Conservation (phyloP, 148 eudicot genomes). For the Chenopodium quinoa region DNA sequence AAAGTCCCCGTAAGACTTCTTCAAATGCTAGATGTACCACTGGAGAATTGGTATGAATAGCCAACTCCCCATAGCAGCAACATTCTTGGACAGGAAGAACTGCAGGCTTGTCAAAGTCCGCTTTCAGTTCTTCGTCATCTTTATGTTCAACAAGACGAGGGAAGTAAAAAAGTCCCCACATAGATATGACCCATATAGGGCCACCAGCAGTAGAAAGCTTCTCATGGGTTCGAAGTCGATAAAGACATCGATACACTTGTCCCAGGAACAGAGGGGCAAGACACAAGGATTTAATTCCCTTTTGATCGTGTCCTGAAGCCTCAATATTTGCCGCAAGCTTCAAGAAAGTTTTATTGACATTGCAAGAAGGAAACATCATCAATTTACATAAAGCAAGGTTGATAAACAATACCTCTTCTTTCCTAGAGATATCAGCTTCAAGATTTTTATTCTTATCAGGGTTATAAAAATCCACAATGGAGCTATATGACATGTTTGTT, state of each 20-base stretch:
- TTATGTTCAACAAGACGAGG: slow-evolving; percentile 24
- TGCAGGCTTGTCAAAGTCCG: slow-evolving; percentile 18
- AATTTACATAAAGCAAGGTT: slow-evolving; percentile 22
- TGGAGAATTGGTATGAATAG: slow-evolving; percentile 20
- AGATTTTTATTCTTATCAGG: slow-evolving; percentile 17
- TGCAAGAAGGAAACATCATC: slow-evolving; percentile 33
- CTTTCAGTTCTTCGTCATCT: slow-evolving; percentile 24
- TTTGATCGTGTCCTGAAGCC: slow-evolving; percentile 18
- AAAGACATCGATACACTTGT: slow-evolving; percentile 28
- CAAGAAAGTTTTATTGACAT: slow-evolving; percentile 28
- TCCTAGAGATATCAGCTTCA: slow-evolving; percentile 13
- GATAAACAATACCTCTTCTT: slow-evolving; percentile 28
- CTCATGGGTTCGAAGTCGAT: slow-evolving; percentile 28
- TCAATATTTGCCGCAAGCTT: slow-evolving; percentile 29
- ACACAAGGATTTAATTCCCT: slow-evolving; percentile 15
- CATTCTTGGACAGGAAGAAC: slow-evolving; percentile 18
- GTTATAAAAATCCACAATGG: slow-evolving; percentile 24
- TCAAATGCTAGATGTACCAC: slow-evolving; percentile 20
- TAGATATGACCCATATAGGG: slow-evolving; percentile 24
- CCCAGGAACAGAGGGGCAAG: slow-evolving; percentile 23
- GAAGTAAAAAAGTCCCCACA: slow-evolving; percentile 28
- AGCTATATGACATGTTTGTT: slow-evolving; percentile 25
- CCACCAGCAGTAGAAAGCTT: slow-evolving; percentile 32
- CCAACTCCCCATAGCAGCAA: slow-evolving; percentile 28
- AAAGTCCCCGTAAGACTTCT: slow-evolving; percentile 26